Evolutionary conservation across 140 eudicot genomes (phyloP).

Genomic region (Cichorium intybus): DNA sequence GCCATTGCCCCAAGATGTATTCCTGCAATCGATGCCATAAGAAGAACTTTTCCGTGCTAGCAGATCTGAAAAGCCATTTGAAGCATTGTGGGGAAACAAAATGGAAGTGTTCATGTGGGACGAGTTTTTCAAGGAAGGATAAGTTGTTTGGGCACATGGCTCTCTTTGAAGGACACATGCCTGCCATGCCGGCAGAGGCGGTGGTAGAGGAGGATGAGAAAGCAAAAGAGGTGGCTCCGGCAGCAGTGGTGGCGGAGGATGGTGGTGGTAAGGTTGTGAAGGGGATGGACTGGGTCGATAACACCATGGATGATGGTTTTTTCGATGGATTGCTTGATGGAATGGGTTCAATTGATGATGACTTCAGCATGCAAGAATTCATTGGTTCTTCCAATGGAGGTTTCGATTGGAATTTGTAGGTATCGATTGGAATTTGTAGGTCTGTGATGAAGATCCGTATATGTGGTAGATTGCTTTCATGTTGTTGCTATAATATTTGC

Average conservation of each 20-base stretch:
- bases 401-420: constrained; percentile 44
- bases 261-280: constrained; percentile 16
- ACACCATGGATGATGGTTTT: constrained; percentile 21
- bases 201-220: constrained; percentile 39
- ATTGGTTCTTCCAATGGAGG: constrained; percentile 34
- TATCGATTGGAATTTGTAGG: constrained; percentile 46
- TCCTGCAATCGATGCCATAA: constrained; percentile 59
- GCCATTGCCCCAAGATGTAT: constrained; percentile 91
- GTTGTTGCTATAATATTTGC: constrained; percentile 4
- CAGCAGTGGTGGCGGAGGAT: constrained; percentile 11
- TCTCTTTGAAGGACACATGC: constrained; percentile 94
- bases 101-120: constrained; percentile 93
- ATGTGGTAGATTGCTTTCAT: constrained; percentile 10
- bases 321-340: constrained; percentile 65
- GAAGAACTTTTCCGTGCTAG: constrained; percentile 81
- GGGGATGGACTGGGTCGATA: constrained; percentile 26
- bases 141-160: constrained; percentile 93
- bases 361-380: constrained; percentile 43
- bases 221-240: constrained; percentile 21
- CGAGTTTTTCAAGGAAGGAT: constrained; percentile 85
- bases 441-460: constrained; percentile 32
- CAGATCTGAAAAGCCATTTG: constrained; percentile 87
- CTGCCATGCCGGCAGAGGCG: constrained; percentile 41
- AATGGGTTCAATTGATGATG: constrained; percentile 54
- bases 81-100: constrained; percentile 91